Conservation (phyloP, 2,329 filamentous ascomycete species). For the Xenoacremonium recifei region DNA sequence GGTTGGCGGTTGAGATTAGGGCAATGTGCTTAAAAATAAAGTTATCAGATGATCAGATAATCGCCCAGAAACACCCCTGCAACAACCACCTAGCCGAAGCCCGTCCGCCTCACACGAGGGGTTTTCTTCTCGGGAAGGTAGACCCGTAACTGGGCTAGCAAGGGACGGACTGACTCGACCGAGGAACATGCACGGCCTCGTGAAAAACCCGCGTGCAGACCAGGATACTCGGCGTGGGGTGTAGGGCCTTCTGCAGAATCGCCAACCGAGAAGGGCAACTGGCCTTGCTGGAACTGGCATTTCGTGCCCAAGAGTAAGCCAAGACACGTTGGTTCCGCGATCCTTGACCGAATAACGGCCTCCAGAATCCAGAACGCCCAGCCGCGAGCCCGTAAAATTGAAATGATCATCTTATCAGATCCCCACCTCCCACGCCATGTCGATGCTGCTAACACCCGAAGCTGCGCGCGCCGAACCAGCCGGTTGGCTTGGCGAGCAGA, state of each 20-base stretch:
- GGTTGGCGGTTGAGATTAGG: neutral
- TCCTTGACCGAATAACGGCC: neutral
- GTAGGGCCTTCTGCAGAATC: neutral
- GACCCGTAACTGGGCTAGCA: neutral
- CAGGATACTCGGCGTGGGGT: neutral
- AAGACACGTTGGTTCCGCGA: neutral
- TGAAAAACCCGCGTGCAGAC: neutral
- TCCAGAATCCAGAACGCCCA: neutral
- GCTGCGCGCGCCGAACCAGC: slow-evolving; percentile 4
- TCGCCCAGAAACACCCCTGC: neutral
- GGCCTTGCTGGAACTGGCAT: neutral
- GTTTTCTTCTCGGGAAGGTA: neutral
- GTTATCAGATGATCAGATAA: slow-evolving; percentile 1
- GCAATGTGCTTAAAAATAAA: neutral
- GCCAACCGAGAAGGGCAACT: neutral
- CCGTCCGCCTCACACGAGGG: neutral
- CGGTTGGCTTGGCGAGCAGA: neutral
- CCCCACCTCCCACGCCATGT: slow-evolving; percentile 4
- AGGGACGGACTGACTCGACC: neutral
- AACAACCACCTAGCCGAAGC: neutral
- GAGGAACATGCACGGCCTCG: neutral
- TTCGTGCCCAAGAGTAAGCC: neutral
- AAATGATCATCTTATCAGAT: slow-evolving; percentile 7
- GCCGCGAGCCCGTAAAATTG: neutral
- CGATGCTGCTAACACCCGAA: neutral